Base-by-base conservation (phyloP, 495 filamentous ascomycete species). In the Bathelium albidoporum region DNA sequence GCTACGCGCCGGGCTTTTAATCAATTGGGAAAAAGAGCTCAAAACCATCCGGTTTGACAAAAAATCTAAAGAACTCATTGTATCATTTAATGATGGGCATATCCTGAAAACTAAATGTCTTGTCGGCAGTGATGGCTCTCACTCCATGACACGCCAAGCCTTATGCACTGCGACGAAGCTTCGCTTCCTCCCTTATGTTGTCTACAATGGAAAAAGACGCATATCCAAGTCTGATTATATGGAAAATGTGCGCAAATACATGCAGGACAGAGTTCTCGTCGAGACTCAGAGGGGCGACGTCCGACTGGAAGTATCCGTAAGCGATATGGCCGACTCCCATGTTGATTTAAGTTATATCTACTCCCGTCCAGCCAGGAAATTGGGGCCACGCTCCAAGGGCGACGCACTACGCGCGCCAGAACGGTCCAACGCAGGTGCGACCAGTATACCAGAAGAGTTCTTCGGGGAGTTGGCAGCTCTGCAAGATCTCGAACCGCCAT, bases 71-170 rank as follows among this genome's bases (percentile, higher is more conserved):
- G 53, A 61, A 1, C 31, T 64, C 12, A 53, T 7, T 10, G 32
- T 69, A n/a, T 5, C 3, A 12, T 68, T 73, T 45, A 24, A 68
- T 2, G 65, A 66, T 29, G 70, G 67, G 1, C 10, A 52, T 1
- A 10, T 29, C 18, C 34, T 71, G 26, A 39, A 69, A 32, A 66
- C 61, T n/a, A 32, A 62, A n/a, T 45, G 66, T 34, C 45, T 78
- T 10, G 62, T 78, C 20, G 77, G 68, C 10, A 66, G 69, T 0
- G 74, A 77, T 64, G 78, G 77, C 14, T 59, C 66, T n/a, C 75
- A 78, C 64, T 78, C 76, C 0, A 14, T 26, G 12, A 60, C 70
- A 0, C 70, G 76, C 43, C 71, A 72, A 32, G 39, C 58, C 2
- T 58, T 77, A 3, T 64, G 64, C 22, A 69, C 73, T 0, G n/a